Evolutionary conservation across 257 asterid species (phyloP).

Genomic region (Penstemon barbatus): DNA sequence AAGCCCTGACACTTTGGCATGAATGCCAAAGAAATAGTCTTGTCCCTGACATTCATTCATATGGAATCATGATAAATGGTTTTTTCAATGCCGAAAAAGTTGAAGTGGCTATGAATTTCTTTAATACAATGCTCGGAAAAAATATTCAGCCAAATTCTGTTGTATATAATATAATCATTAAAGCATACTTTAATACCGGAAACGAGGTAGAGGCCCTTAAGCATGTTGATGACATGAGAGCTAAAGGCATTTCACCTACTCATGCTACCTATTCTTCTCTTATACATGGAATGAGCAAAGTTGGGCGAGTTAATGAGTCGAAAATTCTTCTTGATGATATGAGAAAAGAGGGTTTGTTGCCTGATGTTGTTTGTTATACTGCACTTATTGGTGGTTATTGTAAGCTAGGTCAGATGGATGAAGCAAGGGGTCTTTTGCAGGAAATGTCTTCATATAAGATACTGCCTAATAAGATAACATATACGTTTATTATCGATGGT

Average conservation of each 20-base stretch:
- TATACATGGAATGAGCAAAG: constrained; percentile 71
- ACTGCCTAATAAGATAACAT: constrained; percentile 76
- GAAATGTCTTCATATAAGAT: constrained; percentile 62
- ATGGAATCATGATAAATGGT: constrained; percentile 71
- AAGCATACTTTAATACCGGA: constrained; percentile 54
- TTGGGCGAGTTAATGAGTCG: constrained; percentile 53
- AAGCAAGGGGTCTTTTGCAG: constrained; percentile 50
- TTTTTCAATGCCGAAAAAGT: constrained; percentile 60
- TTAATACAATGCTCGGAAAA: constrained; percentile 45
- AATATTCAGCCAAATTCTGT: constrained; percentile 51
- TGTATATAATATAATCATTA: constrained; percentile 66
- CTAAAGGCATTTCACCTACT: constrained; percentile 54
- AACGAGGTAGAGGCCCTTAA: constrained; percentile 57
- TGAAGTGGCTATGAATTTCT: constrained; percentile 57
- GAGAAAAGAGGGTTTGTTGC: constrained; percentile 62
- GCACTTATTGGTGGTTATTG: constrained; percentile 78
- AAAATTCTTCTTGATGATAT: constrained; percentile 53
- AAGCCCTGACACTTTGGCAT: constrained; percentile 76
- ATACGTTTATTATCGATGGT: constrained; percentile 65
- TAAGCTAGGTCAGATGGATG: constrained; percentile 73
- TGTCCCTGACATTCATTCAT: constrained; percentile 49
- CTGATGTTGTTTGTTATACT: constrained; percentile 80
- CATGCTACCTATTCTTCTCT: constrained; percentile 63
- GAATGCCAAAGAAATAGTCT: constrained; percentile 56
- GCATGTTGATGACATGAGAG: constrained; percentile 65